Evolutionary conservation across 495 filamentous ascomycete genomes (phyloP).

Genomic region (Neurospora sp.): DNA sequence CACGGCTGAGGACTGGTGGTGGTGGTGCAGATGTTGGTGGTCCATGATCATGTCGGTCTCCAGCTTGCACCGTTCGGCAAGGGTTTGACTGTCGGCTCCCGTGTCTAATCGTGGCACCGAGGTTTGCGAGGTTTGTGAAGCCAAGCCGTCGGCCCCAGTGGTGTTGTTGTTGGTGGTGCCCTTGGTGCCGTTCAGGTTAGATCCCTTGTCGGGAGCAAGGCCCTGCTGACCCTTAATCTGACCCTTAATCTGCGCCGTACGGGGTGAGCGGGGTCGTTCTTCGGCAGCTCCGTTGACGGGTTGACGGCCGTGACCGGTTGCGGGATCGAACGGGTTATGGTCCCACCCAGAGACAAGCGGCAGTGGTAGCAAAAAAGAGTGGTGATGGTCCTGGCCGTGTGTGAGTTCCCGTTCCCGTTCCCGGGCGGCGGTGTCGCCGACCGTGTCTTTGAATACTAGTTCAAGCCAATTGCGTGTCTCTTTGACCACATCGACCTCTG

Average conservation of each 20-base stretch:
- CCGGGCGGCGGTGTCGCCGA: not conserved
- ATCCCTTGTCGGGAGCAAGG: not conserved
- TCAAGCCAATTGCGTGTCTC: not conserved
- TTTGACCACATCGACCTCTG: not conserved
- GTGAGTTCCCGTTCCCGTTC: not conserved
- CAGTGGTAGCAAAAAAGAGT: not conserved
- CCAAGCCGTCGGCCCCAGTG: not conserved
- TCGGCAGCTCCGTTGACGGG: not conserved
- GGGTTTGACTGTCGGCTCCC: slow-evolving; percentile 30
- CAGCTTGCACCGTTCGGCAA: slow-evolving; percentile 32
- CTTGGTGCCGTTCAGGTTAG: not conserved
- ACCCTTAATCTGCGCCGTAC: not conserved
- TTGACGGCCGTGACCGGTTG: not conserved
- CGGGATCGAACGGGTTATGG: not conserved
- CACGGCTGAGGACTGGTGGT: slow-evolving; percentile 14
- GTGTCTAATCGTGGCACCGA: slow-evolving; percentile 26
- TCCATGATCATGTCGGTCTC: slow-evolving; percentile 27
- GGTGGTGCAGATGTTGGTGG: slow-evolving; percentile 29
- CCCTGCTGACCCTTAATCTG: not conserved
- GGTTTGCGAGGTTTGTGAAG: not conserved
- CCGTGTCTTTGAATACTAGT: not conserved
- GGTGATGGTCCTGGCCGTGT: not conserved
- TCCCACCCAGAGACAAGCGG: not conserved
- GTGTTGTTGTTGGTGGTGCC: not conserved
- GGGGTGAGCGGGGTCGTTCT: not conserved